phyloP scores from a whole-genome alignment of 1,284 basidiomycete species.

The Cryptococcus sp. region DNA sequence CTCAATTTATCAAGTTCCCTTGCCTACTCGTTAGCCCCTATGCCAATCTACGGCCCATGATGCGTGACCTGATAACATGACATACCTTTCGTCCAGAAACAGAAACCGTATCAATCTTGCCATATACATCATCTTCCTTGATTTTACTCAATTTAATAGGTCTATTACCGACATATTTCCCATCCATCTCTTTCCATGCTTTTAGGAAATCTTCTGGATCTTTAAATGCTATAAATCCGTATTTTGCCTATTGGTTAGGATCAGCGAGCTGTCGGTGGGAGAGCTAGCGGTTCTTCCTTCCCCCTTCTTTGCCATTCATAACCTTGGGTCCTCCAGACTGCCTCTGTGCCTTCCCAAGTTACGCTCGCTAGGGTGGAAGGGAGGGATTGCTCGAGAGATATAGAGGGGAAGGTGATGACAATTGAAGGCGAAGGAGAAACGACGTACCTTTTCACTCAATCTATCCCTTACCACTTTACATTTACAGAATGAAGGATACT shows the following conservation, averaged over 20 bases:
- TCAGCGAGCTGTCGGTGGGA: slow-evolving; percentile 1
- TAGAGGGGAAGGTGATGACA: background rate
- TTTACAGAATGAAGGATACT: slow-evolving; percentile 88
- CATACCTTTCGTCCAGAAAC: slow-evolving; percentile 49
- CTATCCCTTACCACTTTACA: slow-evolving; percentile 91
- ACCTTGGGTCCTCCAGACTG: too few relatives aligned
- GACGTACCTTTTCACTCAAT: slow-evolving; percentile 73
- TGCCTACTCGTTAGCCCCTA: slow-evolving; percentile 21
- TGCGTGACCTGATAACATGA: slow-evolving; percentile 2
- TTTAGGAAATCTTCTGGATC: slow-evolving; percentile 97
- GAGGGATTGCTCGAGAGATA: too few relatives aligned
- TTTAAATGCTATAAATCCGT: slow-evolving; percentile 94
- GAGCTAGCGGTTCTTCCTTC: background rate
- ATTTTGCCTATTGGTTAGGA: slow-evolving; percentile 77
- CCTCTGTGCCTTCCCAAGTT: too few relatives aligned
- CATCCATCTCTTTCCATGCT: slow-evolving; percentile 99
- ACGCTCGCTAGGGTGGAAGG: too few relatives aligned
- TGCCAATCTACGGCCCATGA: background rate
- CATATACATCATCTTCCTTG: slow-evolving; percentile 87
- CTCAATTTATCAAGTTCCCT: slow-evolving; percentile 45
- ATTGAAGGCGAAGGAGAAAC: background rate
- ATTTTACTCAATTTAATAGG: slow-evolving; percentile 84
- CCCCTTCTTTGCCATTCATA: too few relatives aligned
- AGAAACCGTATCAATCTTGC: slow-evolving; percentile 73
- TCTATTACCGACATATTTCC: slow-evolving; percentile 94